Conservation (phyloP, 2,329 filamentous ascomycete species). For the Fusarium miscanthi region DNA sequence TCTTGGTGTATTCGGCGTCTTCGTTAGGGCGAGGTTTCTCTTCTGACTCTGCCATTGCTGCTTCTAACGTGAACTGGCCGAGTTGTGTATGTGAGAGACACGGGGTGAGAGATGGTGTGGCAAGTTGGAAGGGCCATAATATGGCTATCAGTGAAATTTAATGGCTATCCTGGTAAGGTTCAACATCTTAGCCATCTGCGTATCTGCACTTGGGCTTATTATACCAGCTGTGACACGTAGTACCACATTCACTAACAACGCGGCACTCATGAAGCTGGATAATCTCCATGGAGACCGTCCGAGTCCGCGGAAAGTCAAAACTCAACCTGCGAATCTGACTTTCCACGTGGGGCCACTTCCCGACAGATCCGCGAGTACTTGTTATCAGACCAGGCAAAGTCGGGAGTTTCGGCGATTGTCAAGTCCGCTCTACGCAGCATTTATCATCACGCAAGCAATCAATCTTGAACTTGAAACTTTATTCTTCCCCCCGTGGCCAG, state of each 20-base stretch:
- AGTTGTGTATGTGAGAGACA: accelerated
- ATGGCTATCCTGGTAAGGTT: background rate
- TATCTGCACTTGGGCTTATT: accelerated
- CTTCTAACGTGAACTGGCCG: background rate
- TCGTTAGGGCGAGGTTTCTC: background rate
- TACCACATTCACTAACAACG: background rate
- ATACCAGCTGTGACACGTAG: background rate
- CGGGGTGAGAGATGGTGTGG: background rate
- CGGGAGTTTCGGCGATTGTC: background rate
- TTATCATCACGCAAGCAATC: background rate
- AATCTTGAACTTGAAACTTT: background rate
- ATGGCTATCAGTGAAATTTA: background rate
- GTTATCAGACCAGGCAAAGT: background rate
- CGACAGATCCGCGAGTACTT: background rate
- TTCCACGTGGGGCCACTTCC: background rate
- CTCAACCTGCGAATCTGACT: background rate
- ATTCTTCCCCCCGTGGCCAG: background rate
- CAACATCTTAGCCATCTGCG: background rate
- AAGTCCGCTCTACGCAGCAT: background rate
- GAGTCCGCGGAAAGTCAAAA: background rate
- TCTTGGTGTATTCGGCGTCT: background rate
- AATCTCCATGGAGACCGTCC: background rate
- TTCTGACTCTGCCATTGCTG: background rate
- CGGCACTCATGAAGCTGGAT: accelerated
- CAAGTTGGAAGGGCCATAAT: background rate